Base-by-base conservation (phyloP, 179 eudicot genomes). In the Sideroxylon spinosum region DNA sequence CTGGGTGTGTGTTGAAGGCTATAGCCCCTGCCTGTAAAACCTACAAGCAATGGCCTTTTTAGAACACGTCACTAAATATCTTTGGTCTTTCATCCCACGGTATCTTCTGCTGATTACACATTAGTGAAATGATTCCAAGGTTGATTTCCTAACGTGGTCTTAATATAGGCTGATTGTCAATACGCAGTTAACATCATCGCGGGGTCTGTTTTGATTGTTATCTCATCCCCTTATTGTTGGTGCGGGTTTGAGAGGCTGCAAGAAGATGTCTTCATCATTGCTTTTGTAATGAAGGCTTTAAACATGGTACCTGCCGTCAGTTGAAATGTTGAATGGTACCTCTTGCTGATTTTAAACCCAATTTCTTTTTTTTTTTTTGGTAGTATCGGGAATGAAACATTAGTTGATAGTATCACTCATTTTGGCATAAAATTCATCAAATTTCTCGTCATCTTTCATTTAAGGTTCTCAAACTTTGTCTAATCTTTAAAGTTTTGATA, bases 181-280 rank as follows among this genome's bases (percentile, higher is more conserved):
- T 29, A n/a, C 14, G 3, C 16, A 9, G 56, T 52, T 29, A 73
- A 23, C 26, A 56, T 37, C 44, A 37, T 37, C 44, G 0, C 44
- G 14, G 22, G 14, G 64, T 32, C 65, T 63, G 23, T 32, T 60
- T 60, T 66, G 74, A 55, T 55, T 74, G 44, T 28, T 12, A n/a
- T 19, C 20, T 73, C 53, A n/a, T 66, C 56, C n/a, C 28, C 69
- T 28, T 80, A 63, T 22, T 17, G 17, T 62, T 19, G 50, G 11
- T 84, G 79, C 88, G 89, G 93, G 80, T 90, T 90, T 73, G 90
- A 90, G 83, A 90, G 87, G 81, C 89, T 90, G 55, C 84, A 85
- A 79, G 93, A 90, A 85, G 92, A 84, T 74, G 90, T 92, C 50
- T 87, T 90, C 74, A 81, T 84, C 29, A 83, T 76, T 75, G 81